Evolutionary conservation across 352 stramenopile species (phyloP), one percentile per base, ranked within the genome.

Genomic region (Phytopythium helicoides): DNA sequence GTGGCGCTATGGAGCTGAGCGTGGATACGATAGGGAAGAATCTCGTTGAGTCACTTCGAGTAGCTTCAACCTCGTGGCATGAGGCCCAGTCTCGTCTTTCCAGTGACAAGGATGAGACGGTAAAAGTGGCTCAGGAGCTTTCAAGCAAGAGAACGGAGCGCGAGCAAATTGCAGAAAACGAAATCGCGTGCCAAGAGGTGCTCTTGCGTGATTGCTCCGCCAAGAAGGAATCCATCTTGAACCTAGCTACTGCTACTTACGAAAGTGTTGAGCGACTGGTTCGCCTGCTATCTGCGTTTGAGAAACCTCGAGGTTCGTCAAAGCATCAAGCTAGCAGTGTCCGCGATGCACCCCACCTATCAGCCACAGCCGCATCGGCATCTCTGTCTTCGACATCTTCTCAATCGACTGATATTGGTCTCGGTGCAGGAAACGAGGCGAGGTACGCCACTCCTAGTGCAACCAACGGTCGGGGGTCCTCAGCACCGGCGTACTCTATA

Each of bases 1-100:
- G 49, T 6, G 26, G 10, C 3, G 33, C 58, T 1, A 52, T 65
- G 7, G 58, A 77, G 21, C 52, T 86, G n/a, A 70, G 83, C 52
- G 75, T 86, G n/a, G 59, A 84, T 56, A 35, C 41, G 42, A 48
- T 74, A 10, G 75, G 74, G 0, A 60, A 59, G 25, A 68, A 18
- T 2, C 23, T 82, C 33, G 37, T 81, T 23, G 58, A 64, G 19
- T 48, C 64, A 37, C 54, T 48, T n/a, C 50, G 49, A 7, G 62
- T 57, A 23, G 56, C 55, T 33, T 42, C 37, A 1, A 37, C 35
- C 39, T 50, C 45, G 21, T 49, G 25, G 8, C 58, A 23, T 16
- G 52, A 58, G 8, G 41, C 36, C 19, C 15, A 59, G 21, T 49
- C 60, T 23, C 44, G 68, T 8, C 41, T 54, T 31, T 37, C n/a